Conservation (phyloP, 2,329 filamentous ascomycete genomes). For the Sordariomycetes sp. region DNA sequence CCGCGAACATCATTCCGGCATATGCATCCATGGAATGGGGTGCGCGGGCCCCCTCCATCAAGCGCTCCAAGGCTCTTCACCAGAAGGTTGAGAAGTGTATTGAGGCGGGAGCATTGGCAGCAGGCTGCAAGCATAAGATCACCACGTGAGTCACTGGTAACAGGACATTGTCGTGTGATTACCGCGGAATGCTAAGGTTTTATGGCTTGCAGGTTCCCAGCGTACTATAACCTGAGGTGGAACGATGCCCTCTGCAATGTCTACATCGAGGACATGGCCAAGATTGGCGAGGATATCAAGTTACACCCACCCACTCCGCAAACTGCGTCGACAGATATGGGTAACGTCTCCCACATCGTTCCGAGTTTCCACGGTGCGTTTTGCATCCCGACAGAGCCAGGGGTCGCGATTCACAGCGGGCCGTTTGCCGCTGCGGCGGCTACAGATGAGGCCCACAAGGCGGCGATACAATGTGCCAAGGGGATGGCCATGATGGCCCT, state of each 20-base stretch:
- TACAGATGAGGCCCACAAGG: conserved; percentile 18
- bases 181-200: not conserved
- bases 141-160: conserved; percentile 12
- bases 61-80: conserved; percentile 12
- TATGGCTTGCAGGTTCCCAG: not conserved
- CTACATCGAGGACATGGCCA: conserved; percentile 29
- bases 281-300: conserved; percentile 16
- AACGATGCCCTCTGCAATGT: conserved; percentile 28
- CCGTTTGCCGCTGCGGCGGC: conserved; percentile 28
- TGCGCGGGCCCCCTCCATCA: conserved; percentile 20
- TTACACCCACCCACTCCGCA: conserved; percentile 12
- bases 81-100: conserved; percentile 21
- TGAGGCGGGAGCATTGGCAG: conserved; percentile 18
- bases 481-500: conserved; percentile 25
- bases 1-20: conserved; percentile 24
- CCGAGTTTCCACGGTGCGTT: conserved; percentile 35
- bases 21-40: conserved; percentile 24
- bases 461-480: conserved; percentile 29
- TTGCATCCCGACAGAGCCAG: conserved; percentile 14
- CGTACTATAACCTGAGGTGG: conserved; percentile 30
- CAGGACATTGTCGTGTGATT: not conserved
- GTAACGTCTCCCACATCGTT: conserved; percentile 32
- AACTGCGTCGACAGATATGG: conserved; percentile 32
- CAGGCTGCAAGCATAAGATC: conserved; percentile 13
- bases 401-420: conserved; percentile 18